Base-by-base conservation (phyloP, 2,329 filamentous ascomycete species). In the Trichoderma asperellum region DNA sequence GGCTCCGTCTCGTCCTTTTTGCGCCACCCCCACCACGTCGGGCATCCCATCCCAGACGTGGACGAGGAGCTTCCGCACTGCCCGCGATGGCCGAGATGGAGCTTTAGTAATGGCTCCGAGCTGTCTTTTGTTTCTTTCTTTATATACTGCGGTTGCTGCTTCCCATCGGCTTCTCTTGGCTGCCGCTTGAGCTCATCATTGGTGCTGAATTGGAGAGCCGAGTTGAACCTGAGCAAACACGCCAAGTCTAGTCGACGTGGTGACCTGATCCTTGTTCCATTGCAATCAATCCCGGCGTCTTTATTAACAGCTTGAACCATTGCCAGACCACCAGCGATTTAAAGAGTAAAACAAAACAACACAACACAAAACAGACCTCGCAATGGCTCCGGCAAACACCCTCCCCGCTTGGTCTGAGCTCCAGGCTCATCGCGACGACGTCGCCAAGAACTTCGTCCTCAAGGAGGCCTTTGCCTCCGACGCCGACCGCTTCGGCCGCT, bases 381-480 rank as follows among this genome's bases (percentile, higher is more conserved):
- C 27, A 35, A 90, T 97, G 89, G 87, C 92, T 75, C 94, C 96
- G 85, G 91, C 95, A 75, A 94, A 90, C 79, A 91, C 93, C 73
- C 91, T 97, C 75, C 86, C 89, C 76, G 90, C 93, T 78, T 99
- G 96, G 95, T 88, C 91, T 80, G 88, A 92, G 79, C 93, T 99
- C 78, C 92, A 97, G 84, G 87, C 92, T 77, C 94, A 98, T 83
- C 94, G 96, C 83, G 90, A 92, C 82, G 87, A 86, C 72, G 88
- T 96, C 59, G 94, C 93, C 78, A 94, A 94, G 84, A 89, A 91
- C 79, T 96, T 98, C 79, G 91, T 97, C 73, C 88, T 98, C 73
- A 97, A 97, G 85, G 92, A 97, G 74, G 92, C 93, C 79, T 99
- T 98, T 82, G 87, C 92, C 77, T 89, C 93, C 75, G 94, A 99